phyloP scores from a whole-genome alignment of 768 basidiomycete genomes.

The Russula virescens region DNA sequence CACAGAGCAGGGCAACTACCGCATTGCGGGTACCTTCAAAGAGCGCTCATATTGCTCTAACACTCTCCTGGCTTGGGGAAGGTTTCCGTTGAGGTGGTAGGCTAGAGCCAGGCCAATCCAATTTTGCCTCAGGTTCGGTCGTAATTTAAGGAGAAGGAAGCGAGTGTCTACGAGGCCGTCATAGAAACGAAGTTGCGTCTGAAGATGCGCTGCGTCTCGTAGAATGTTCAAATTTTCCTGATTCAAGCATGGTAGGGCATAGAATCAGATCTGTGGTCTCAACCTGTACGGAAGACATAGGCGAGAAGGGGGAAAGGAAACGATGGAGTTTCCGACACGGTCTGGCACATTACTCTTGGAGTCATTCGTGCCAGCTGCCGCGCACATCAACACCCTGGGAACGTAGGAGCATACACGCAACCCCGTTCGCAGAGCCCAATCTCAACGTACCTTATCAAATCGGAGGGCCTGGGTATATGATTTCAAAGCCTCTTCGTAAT shows the following conservation, averaged over 20 bases:
- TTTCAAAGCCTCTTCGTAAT: conserved; percentile 90
- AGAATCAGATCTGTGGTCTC: conserved; percentile 4
- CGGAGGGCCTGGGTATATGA: conserved; percentile 86
- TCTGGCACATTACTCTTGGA: background rate
- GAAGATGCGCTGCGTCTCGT: conserved; percentile 83
- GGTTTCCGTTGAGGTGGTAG: conserved; percentile 76
- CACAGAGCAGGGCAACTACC: background rate
- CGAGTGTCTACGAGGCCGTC: conserved; percentile 77
- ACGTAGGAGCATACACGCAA: conserved; percentile 4
- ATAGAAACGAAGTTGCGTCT: conserved; percentile 80
- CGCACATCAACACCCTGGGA: background rate
- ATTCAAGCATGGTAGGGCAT: conserved; percentile 1
- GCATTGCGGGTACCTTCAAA: conserved; percentile 53
- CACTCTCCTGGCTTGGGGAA: conserved; percentile 61
- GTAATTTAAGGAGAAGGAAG: conserved; percentile 67
- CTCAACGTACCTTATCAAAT: conserved; percentile 72
- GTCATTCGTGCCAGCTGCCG: background rate
- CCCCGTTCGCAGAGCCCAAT: background rate
- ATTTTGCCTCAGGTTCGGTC: conserved; percentile 78
- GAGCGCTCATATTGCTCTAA: conserved; percentile 66
- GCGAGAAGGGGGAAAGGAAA: background rate
- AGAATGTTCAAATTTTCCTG: conserved; percentile 94
- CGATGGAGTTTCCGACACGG: background rate
- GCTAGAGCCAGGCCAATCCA: conserved; percentile 91
- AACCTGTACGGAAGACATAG: background rate